phyloP scores from a whole-genome alignment of 176 grass and related monocot species.

The Avena insularis region DNA sequence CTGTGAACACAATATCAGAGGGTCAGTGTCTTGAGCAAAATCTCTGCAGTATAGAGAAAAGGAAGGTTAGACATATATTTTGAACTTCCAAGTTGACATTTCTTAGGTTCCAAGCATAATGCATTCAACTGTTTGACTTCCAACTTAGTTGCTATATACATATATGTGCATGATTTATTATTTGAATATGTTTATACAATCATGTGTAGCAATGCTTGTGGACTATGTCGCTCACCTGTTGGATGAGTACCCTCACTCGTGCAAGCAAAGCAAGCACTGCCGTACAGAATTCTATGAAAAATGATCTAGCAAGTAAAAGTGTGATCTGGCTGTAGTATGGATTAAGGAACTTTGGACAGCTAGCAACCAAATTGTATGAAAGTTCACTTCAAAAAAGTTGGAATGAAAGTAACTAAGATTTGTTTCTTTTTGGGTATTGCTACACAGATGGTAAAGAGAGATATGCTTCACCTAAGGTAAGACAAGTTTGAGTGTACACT shows the following conservation, averaged over 20 bases:
- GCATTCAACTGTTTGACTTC: background rate
- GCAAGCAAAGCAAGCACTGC: conserved; percentile 80
- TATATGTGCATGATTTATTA: background rate
- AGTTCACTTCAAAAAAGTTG: background rate
- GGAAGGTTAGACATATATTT: conserved; percentile 20
- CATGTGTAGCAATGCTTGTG: conserved; percentile 26
- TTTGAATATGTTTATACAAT: conserved; percentile 10
- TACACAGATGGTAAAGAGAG: conserved; percentile 14
- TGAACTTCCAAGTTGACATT: conserved; percentile 37
- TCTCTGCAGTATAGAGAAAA: conserved; percentile 19
- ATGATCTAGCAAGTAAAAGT: conserved; percentile 87
- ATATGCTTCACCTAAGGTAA: conserved; percentile 14
- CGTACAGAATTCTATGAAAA: conserved; percentile 75
- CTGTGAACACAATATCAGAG: conserved; percentile 45
- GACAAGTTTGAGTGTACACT: background rate
- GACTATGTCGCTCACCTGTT: conserved; percentile 68
- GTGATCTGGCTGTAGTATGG: conserved; percentile 74
- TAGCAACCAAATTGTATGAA: conserved; percentile 23
- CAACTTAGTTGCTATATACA: background rate
- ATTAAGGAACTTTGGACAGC: conserved; percentile 55
- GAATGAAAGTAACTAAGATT: background rate
- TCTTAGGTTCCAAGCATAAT: background rate
- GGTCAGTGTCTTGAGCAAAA: conserved; percentile 35
- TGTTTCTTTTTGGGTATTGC: background rate
- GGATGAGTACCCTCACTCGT: conserved; percentile 70